Evolutionary conservation across 768 basidiomycete species (phyloP).

Genomic region (Pleurotus ostreatus): DNA sequence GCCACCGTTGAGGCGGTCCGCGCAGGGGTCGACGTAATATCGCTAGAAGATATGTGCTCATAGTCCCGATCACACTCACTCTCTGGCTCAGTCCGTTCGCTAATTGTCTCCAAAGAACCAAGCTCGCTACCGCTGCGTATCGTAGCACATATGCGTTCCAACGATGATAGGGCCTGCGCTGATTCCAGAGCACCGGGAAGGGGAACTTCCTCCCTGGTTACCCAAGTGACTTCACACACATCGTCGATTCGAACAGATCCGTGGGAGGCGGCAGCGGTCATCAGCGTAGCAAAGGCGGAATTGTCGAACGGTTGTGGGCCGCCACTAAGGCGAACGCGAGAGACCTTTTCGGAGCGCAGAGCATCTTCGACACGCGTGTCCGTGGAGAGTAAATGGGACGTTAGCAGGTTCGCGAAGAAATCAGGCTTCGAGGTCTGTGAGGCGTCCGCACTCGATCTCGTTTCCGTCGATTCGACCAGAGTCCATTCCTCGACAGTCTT

Average conservation of each 20-base stretch:
- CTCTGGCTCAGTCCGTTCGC: conserved; percentile 5
- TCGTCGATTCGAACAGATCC: neutral
- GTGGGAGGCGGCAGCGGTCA: neutral
- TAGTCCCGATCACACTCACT: neutral
- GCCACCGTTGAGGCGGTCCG: neutral
- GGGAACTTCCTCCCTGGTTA: neutral
- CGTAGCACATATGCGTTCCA: conserved; percentile 1
- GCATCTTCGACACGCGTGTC: neutral
- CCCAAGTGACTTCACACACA: neutral
- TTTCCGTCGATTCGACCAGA: neutral
- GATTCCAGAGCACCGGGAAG: neutral
- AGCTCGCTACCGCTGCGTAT: conserved; percentile 1
- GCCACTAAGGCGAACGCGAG: conserved; percentile 5
- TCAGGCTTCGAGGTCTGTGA: neutral
- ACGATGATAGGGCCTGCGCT: neutral
- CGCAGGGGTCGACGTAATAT: neutral
- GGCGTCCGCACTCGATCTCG: neutral
- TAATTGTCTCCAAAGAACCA: conserved; percentile 5
- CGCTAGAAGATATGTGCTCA: neutral
- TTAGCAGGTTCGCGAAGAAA: conserved; percentile 1
- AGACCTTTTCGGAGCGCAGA: conserved; percentile 3
- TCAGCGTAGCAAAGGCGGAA: conserved; percentile 2
- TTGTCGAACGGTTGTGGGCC: conserved; percentile 6
- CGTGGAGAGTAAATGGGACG: neutral
- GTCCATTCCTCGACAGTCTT: conserved; percentile 1